Percentiles rank a stretch among this genome's conserved stretches.
Evolutionary conservation across 148 eudicot species (phyloP).

Genomic region (Mesembryanthemum crystallinum): DNA sequence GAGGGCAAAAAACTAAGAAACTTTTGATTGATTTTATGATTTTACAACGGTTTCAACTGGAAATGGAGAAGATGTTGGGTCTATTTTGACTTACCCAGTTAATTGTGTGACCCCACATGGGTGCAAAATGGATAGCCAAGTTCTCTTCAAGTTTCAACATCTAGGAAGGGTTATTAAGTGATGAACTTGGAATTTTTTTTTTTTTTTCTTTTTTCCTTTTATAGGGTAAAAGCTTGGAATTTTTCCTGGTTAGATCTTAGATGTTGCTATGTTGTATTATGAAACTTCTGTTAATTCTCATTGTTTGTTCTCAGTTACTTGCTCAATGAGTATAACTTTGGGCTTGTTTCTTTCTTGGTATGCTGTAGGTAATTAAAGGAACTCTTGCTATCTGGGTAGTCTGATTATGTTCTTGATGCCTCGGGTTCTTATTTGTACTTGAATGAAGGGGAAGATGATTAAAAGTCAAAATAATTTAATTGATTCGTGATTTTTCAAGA

Average conservation of each 20-base stretch:
- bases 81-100: conserved; percentile 1
- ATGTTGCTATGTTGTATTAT: background rate
- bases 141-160: conserved; percentile 48
- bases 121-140: conserved; percentile 29
- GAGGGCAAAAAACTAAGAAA: background rate
- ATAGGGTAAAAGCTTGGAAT: background rate
- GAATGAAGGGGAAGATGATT: background rate
- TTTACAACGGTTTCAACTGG: conserved; percentile 33
- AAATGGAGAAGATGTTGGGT: conserved; percentile 32
- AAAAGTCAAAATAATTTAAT: background rate
- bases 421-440: background rate
- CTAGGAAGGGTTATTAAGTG: conserved; percentile 50
- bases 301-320: background rate
- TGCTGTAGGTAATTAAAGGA: conserved; percentile 17
- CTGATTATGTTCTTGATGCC: background rate
- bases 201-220: too few species aligned
- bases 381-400: background rate
- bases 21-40: background rate
- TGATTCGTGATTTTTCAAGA: background rate
- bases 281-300: background rate
- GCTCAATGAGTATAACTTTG: conserved; percentile 1
- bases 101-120: conserved; percentile 17
- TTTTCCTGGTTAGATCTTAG: background rate
- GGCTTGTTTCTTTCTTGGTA: conserved; percentile 5
- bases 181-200: conserved; percentile 16